phyloP scores from a whole-genome alignment of 1,139 yeast species.

The Martiniozyma asiatica region DNA sequence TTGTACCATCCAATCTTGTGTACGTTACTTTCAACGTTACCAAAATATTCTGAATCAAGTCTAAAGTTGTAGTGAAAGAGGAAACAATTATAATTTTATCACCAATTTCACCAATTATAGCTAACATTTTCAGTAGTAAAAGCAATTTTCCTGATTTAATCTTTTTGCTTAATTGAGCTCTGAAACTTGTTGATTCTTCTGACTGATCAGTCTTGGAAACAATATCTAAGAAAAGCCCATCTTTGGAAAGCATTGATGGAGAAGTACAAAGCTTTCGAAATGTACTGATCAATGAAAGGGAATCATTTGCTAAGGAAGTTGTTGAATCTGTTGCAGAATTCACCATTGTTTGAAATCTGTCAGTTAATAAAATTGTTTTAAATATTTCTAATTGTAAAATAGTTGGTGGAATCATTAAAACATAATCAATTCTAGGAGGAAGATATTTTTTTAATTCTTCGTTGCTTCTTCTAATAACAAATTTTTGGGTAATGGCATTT shows the following conservation, averaged over 20 bases:
- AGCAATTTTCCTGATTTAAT: slow-evolving; percentile 45
- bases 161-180: slow-evolving; percentile 19
- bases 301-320: slow-evolving; percentile 20
- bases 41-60: slow-evolving; percentile 53
- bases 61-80: slow-evolving; percentile 80
- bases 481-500: slow-evolving; percentile 48
- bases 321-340: slow-evolving; percentile 8
- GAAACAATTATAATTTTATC: slow-evolving; percentile 85
- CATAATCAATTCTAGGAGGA: slow-evolving; percentile 69
- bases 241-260: slow-evolving; percentile 48
- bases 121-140: slow-evolving; percentile 40
- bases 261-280: slow-evolving; percentile 80
- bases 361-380: slow-evolving; percentile 34
- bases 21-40: slow-evolving; percentile 38
- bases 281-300: slow-evolving; percentile 59
- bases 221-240: slow-evolving; percentile 19
- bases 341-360: slow-evolving; percentile 23
- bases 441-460: slow-evolving; percentile 50
- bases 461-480: slow-evolving; percentile 68
- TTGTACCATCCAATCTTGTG: slow-evolving; percentile 73
- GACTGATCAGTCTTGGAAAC: slow-evolving; percentile 22
- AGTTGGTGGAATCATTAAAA: slow-evolving; percentile 72
- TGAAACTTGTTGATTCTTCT: slow-evolving; percentile 14
- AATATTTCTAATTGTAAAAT: slow-evolving; percentile 45
- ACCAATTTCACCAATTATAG: slow-evolving; percentile 26